Evolutionary conservation across 1,139 yeast genomes (phyloP).

Genomic region (Kurtzmaniella natalensis): DNA sequence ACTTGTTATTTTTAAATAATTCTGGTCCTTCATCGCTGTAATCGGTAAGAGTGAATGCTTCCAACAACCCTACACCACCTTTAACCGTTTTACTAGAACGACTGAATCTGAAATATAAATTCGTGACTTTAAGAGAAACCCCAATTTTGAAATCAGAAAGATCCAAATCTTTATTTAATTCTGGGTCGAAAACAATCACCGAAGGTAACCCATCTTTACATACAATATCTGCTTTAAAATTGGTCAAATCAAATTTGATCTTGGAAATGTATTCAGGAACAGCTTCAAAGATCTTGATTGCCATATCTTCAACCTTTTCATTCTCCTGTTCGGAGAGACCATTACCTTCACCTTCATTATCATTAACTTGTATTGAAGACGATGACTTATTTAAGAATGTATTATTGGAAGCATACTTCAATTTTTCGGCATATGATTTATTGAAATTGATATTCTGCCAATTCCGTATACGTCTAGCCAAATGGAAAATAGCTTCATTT

Average conservation of each 20-base stretch:
- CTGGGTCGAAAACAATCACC: slow-evolving; percentile 23
- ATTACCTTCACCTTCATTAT: neutral
- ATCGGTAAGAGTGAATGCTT: slow-evolving; percentile 39
- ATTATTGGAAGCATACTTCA: slow-evolving; percentile 3
- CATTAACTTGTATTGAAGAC: neutral
- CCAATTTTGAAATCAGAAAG: slow-evolving; percentile 40
- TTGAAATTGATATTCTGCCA: slow-evolving; percentile 24
- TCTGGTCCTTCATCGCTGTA: slow-evolving; percentile 23
- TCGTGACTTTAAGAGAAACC: slow-evolving; percentile 25
- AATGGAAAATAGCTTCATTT: slow-evolving; percentile 35
- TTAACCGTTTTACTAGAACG: slow-evolving; percentile 18
- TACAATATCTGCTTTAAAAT: slow-evolving; percentile 31
- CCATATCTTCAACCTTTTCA: slow-evolving; percentile 8
- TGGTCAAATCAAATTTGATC: slow-evolving; percentile 22
- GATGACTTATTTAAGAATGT: no score
- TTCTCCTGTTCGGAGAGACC: slow-evolving; percentile 1
- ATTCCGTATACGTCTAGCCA: slow-evolving; percentile 32
- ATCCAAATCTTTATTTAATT: slow-evolving; percentile 24
- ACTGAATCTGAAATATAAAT: slow-evolving; percentile 20
- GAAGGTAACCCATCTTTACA: slow-evolving; percentile 43
- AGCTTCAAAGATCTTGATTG: slow-evolving; percentile 26
- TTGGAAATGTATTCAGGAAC: slow-evolving; percentile 28
- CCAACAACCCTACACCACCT: slow-evolving; percentile 18
- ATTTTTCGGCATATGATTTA: slow-evolving; percentile 16
- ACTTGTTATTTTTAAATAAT: slow-evolving; percentile 3